Conservation (phyloP, 2,329 filamentous ascomycete genomes). For the Phaeosphaeriaceae sp. region DNA sequence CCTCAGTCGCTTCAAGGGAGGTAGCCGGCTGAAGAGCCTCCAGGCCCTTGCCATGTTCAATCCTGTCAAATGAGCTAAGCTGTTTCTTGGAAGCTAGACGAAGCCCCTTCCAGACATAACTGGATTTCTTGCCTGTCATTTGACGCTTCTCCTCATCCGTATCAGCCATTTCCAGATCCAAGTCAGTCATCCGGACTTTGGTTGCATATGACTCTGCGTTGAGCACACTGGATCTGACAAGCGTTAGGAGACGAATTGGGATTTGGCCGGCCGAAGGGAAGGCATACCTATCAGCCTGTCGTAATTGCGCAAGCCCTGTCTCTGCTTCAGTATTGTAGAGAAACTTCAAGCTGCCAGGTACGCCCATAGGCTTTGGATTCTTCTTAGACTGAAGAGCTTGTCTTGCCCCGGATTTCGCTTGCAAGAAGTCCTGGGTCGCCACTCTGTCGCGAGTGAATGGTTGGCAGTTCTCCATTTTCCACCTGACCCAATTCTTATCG, state of each 20-base stretch:
- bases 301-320: slow-evolving; percentile 73
- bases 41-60: slow-evolving; percentile 76
- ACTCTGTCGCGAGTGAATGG: slow-evolving; percentile 81
- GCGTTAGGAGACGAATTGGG: slow-evolving; percentile 31
- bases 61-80: slow-evolving; percentile 82
- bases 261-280: slow-evolving; percentile 35
- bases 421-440: slow-evolving; percentile 71
- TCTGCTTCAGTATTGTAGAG: slow-evolving; percentile 71
- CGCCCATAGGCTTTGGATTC: slow-evolving; percentile 60
- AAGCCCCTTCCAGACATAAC: slow-evolving; percentile 89
- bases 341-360: slow-evolving; percentile 63
- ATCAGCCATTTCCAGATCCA: slow-evolving; percentile 84
- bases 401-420: slow-evolving; percentile 71
- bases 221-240: slow-evolving; percentile 71
- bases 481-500: slow-evolving; percentile 98
- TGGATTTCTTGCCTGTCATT: slow-evolving; percentile 76
- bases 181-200: slow-evolving; percentile 79
- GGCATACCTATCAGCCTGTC: slow-evolving; percentile 63
- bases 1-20: slow-evolving; percentile 44
- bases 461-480: slow-evolving; percentile 95
- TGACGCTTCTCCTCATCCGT: slow-evolving; percentile 67
- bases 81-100: slow-evolving; percentile 78
- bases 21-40: slow-evolving; percentile 56
- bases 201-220: slow-evolving; percentile 74
- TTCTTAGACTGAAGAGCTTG: slow-evolving; percentile 75